These are phyloP conservation scores for Aspergillus pseudoglaucus DNA, from an alignment of 2,329 filamentous ascomycete species.

Conservation along the genomic window DNA sequence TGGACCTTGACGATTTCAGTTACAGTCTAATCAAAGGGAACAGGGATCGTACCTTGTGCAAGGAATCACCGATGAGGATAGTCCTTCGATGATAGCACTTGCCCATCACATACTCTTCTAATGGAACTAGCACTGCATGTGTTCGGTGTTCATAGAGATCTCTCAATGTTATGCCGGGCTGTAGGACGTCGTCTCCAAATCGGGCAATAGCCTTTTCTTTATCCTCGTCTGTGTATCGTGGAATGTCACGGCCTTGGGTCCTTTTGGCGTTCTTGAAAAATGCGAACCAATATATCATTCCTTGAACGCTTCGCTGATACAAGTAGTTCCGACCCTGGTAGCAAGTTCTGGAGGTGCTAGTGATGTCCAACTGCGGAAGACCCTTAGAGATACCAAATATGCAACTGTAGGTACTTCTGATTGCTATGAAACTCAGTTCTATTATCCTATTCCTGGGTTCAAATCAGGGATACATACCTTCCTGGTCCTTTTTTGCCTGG, in stretches of 20 bases:
- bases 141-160: conserved; percentile 26
- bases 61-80: conserved; percentile 37
- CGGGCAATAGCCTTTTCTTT: conserved; percentile 19
- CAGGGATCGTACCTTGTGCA: conserved; percentile 31
- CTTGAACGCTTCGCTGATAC: conserved; percentile 2
- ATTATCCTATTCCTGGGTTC: background rate
- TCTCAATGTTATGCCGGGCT: conserved; percentile 23
- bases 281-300: conserved; percentile 10
- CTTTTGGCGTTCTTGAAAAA: conserved; percentile 19
- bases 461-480: background rate
- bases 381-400: conserved; percentile 16
- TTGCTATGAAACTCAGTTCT: conserved; percentile 5
- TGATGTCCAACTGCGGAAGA: conserved; percentile 3
- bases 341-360: conserved; percentile 4
- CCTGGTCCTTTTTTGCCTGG: background rate
- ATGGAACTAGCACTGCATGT: conserved; percentile 16
- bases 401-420: conserved; percentile 13
- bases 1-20: conserved; percentile 5
- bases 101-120: conserved; percentile 35
- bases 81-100: conserved; percentile 36
- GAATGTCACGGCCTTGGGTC: conserved; percentile 16
- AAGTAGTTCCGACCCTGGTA: conserved; percentile 13
- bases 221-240: conserved; percentile 28
- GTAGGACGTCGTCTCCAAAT: conserved; percentile 21
- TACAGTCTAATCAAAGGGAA: background rate